Percentiles rank a stretch among this genome's conserved stretches.
Conservation (phyloP, 2,329 filamentous ascomycete species). For the Monosporascus sp. region DNA sequence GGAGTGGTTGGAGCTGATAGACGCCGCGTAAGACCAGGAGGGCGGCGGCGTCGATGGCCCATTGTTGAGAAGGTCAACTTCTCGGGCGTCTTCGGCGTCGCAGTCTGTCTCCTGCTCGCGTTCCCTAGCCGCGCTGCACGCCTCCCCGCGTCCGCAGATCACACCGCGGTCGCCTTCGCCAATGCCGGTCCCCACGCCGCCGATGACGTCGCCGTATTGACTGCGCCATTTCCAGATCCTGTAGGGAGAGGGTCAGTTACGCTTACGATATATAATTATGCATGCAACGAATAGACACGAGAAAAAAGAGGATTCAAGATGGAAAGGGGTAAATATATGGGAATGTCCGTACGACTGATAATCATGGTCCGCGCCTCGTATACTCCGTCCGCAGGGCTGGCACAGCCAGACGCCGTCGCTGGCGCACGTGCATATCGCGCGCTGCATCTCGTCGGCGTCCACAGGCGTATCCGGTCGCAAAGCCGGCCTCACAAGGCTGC, state of each 20-base stretch:
- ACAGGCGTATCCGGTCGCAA: slow-evolving; percentile 42
- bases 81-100: slow-evolving; percentile 68
- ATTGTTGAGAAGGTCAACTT: slow-evolving; percentile 26
- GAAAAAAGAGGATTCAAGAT: background rate
- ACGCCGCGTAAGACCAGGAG: slow-evolving; percentile 8
- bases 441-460: slow-evolving; percentile 52
- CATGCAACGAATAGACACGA: background rate
- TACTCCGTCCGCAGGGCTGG: slow-evolving; percentile 71
- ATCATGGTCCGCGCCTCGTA: slow-evolving; percentile 55
- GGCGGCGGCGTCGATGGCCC: slow-evolving; percentile 10
- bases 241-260: slow-evolving; percentile 3
- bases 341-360: slow-evolving; percentile 48
- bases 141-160: slow-evolving; percentile 73
- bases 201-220: slow-evolving; percentile 75
- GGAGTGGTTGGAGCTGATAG: slow-evolving; percentile 8
- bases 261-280: background rate
- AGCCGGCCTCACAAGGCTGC: slow-evolving; percentile 42
- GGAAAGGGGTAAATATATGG: background rate
- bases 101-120: slow-evolving; percentile 83
- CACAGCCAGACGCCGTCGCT: slow-evolving; percentile 73
- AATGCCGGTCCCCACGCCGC: slow-evolving; percentile 78
- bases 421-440: slow-evolving; percentile 48
- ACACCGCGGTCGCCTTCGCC: slow-evolving; percentile 86
- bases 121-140: slow-evolving; percentile 71
- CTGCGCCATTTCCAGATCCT: slow-evolving; percentile 87